Evolutionary conservation across 2,329 filamentous ascomycete genomes (phyloP).

Genomic region (Xylariaceae sp.): DNA sequence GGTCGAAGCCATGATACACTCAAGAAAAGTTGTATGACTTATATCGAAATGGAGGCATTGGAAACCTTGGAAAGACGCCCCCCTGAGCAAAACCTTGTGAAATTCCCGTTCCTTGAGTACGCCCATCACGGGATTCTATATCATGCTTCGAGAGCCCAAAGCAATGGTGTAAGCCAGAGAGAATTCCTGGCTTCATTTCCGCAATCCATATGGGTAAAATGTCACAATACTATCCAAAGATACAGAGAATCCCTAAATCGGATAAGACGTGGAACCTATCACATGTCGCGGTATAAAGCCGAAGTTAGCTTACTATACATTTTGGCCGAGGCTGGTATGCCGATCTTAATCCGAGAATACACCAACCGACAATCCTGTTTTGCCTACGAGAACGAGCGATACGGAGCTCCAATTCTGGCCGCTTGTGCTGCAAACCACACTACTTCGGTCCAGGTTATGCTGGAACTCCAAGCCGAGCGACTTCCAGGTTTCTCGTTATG

Average conservation of each 20-base stretch:
- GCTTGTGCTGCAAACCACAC: constrained; percentile 2
- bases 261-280: no score
- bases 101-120: constrained; percentile 19
- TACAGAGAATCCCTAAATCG: no score
- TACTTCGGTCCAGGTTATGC: constrained; percentile 1
- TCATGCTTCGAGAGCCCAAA: constrained; percentile 14
- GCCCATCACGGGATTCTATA: constrained; percentile 10
- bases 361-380: constrained; percentile 2
- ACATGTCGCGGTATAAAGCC: no score
- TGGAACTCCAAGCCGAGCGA: constrained; percentile 6
- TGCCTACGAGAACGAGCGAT: constrained; percentile 4
- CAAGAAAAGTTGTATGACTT: constrained; percentile 4
- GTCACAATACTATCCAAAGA: no score
- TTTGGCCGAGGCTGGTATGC: constrained; percentile 1
- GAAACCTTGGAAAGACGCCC: background rate
- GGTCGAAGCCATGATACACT: constrained; percentile 37
- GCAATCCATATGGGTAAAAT: constrained; percentile 1
- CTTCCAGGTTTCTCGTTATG: background rate
- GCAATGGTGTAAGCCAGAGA: background rate
- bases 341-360: constrained; percentile 1
- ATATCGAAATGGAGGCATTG: constrained; percentile 6
- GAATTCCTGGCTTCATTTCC: constrained; percentile 2
- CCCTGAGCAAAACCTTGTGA: background rate
- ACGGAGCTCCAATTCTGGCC: constrained; percentile 5
- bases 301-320: constrained; percentile 10